A percentile compares a stretch with the other conserved stretches of the same genome.
phyloP scores from a whole-genome alignment of 768 basidiomycete genomes.

The Hydnum rufescens region DNA sequence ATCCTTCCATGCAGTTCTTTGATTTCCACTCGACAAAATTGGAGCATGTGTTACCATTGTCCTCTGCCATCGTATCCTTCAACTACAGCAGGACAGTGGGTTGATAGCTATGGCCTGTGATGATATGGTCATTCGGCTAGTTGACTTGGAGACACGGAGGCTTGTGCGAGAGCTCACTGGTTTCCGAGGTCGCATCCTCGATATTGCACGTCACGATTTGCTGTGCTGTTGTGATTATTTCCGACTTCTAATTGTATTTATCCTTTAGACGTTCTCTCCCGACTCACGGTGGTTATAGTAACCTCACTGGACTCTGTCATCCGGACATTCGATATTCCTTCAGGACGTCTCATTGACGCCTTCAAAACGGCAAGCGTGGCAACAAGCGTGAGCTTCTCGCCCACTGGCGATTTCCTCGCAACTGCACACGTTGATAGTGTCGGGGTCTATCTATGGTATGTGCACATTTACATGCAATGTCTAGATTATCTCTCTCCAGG shows the following conservation, averaged over 20 bases:
- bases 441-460: slow-evolving; percentile 81
- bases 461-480: neutral
- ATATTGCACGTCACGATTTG: slow-evolving; percentile 69
- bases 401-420: slow-evolving; percentile 88
- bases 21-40: slow-evolving; percentile 79
- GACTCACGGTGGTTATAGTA: slow-evolving; percentile 86
- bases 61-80: slow-evolving; percentile 50
- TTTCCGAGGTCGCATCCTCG: slow-evolving; percentile 68
- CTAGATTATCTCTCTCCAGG: neutral
- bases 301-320: slow-evolving; percentile 82
- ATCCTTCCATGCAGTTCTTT: slow-evolving; percentile 49
- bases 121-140: slow-evolving; percentile 62
- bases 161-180: slow-evolving; percentile 80
- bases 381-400: slow-evolving; percentile 81
- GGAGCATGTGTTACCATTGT: slow-evolving; percentile 42
- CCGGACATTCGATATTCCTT: slow-evolving; percentile 89
- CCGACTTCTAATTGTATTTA: slow-evolving; percentile 1
- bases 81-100: slow-evolving; percentile 68
- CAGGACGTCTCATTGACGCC: slow-evolving; percentile 77
- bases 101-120: slow-evolving; percentile 71
- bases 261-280: slow-evolving; percentile 83
- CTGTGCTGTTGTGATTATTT: neutral
- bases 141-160: slow-evolving; percentile 80
- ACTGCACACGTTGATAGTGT: slow-evolving; percentile 88
- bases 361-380: slow-evolving; percentile 78